phyloP scores from a whole-genome alignment of 108 stramenopile genomes.

The Cyclotella baltica region DNA sequence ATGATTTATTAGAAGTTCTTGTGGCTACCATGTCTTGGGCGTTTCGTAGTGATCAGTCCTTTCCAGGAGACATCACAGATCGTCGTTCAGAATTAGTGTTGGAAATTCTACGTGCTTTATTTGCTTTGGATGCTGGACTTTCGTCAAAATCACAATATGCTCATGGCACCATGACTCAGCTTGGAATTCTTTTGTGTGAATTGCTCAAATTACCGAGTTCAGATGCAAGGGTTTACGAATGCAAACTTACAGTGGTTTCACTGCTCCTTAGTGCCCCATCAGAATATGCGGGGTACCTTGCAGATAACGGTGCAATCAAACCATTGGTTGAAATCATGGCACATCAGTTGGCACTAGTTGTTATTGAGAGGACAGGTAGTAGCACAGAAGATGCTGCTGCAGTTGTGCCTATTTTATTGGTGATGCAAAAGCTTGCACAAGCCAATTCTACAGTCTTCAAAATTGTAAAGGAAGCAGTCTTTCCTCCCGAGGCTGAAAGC shows the following conservation, averaged over 20 bases:
- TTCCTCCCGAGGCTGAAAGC: slow-evolving; percentile 65
- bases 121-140: slow-evolving; percentile 59
- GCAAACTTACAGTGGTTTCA: slow-evolving; percentile 67
- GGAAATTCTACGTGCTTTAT: slow-evolving; percentile 70
- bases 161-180: slow-evolving; percentile 36
- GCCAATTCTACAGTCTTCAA: slow-evolving; percentile 42
- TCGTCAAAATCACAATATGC: slow-evolving; percentile 36
- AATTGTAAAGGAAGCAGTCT: slow-evolving; percentile 61
- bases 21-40: slow-evolving; percentile 49
- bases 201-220: slow-evolving; percentile 38
- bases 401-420: slow-evolving; percentile 74
- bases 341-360: slow-evolving; percentile 59
- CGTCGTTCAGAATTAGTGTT: slow-evolving; percentile 63
- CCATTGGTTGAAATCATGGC: slow-evolving; percentile 57
- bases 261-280: slow-evolving; percentile 68
- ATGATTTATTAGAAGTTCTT: slow-evolving; percentile 47
- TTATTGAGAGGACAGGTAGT: slow-evolving; percentile 50
- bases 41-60: slow-evolving; percentile 43
- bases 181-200: slow-evolving; percentile 36
- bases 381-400: slow-evolving; percentile 60
- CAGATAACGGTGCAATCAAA: slow-evolving; percentile 31
- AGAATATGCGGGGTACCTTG: slow-evolving; percentile 53
- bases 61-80: slow-evolving; percentile 59
- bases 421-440: slow-evolving; percentile 59
- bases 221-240: slow-evolving; percentile 48